These are phyloP conservation scores for Borealophlyctis nickersoniae DNA, from an alignment of 192 early-diverging fungal genomes.

Conservation along the genomic window DNA sequence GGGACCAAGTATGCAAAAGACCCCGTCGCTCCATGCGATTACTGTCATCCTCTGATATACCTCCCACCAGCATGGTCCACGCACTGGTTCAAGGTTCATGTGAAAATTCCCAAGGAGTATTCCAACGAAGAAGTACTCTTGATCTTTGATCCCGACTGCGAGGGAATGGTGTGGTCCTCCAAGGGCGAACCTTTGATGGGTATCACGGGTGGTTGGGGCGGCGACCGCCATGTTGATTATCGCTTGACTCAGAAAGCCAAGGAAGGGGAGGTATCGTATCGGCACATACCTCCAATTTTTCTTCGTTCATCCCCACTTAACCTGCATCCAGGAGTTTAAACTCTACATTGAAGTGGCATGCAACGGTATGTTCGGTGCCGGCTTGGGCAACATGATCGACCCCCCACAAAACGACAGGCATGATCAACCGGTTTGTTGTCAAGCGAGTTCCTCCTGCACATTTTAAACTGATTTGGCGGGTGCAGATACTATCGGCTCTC, in stretches of 20 bases:
- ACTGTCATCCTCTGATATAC: not conserved
- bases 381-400: constrained; percentile 54
- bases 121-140: constrained; percentile 78
- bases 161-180: constrained; percentile 86
- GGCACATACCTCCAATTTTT: not conserved
- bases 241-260: constrained; percentile 46
- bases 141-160: constrained; percentile 81
- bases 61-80: constrained; percentile 19
- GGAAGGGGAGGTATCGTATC: constrained; percentile 47
- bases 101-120: constrained; percentile 69
- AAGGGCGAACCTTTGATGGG: constrained; percentile 83
- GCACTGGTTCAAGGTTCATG: constrained; percentile 43
- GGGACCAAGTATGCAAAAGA: constrained; percentile 63
- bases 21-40: not conserved
- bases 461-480: constrained; percentile 2
- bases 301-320: not conserved
- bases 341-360: constrained; percentile 89
- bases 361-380: constrained; percentile 90
- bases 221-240: constrained; percentile 57
- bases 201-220: constrained; percentile 72
- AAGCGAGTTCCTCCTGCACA: not conserved
- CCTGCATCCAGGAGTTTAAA: constrained; percentile 50
- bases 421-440: constrained; percentile 7
- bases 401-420: constrained; percentile 57
- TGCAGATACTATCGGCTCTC: constrained; percentile 51